A percentile compares a stretch with the other conserved stretches of the same genome.
Conservation (phyloP, 2,329 filamentous ascomycete genomes). For the Thielaviopsis musarum region DNA sequence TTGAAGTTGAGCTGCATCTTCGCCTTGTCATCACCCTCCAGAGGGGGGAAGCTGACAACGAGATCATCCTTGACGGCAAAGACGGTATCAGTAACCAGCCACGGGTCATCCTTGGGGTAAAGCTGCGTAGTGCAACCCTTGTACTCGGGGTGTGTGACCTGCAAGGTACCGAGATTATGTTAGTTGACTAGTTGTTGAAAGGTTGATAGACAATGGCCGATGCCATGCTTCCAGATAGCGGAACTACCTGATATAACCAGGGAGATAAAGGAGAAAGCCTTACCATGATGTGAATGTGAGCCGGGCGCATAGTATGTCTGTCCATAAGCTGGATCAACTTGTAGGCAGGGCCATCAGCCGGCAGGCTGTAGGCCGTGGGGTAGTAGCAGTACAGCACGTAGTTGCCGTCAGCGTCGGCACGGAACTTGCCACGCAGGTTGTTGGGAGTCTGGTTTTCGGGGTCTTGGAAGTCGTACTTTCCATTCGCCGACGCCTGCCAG, state of each 20-base stretch:
- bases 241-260: background rate
- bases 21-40: conserved; percentile 21
- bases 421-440: conserved; percentile 65
- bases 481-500: conserved; percentile 62
- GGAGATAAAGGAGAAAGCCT: conserved; percentile 1
- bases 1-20: conserved; percentile 26
- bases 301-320: conserved; percentile 31
- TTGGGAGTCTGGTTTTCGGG: conserved; percentile 52
- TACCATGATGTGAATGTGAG: conserved; percentile 35
- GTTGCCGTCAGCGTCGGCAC: conserved; percentile 49
- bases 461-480: conserved; percentile 63
- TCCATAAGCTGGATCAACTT: conserved; percentile 29
- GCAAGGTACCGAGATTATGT: conserved; percentile 11
- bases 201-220: background rate
- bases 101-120: conserved; percentile 51
- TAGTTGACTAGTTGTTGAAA: too few relatives aligned
- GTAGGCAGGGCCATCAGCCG: conserved; percentile 38
- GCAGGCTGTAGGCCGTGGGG: conserved; percentile 56
- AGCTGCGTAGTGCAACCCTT: conserved; percentile 61
- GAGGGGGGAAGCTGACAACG: conserved; percentile 31
- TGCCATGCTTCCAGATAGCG: too few relatives aligned
- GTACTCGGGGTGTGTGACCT: conserved; percentile 43
- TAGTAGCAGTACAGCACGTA: conserved; percentile 61
- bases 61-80: conserved; percentile 38
- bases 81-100: conserved; percentile 32